Conservation (phyloP, 2,329 filamentous ascomycete genomes). For the Alternaria ethzedia region DNA sequence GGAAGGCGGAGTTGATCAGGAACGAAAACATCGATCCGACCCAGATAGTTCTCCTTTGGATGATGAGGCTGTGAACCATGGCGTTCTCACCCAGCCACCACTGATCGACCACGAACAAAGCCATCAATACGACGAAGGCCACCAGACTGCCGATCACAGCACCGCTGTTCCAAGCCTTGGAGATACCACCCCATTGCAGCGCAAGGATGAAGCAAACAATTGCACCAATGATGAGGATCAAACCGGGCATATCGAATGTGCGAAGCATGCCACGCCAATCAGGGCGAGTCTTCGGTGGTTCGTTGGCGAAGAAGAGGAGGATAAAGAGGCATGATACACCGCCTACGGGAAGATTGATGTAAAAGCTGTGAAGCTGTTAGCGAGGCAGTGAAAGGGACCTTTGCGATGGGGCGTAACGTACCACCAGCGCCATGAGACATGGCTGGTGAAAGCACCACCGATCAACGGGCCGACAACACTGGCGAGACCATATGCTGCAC, state of each 20-base stretch:
- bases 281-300: slow-evolving; percentile 20
- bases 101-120: slow-evolving; percentile 47
- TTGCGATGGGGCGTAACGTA: neutral
- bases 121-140: slow-evolving; percentile 49
- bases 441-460: slow-evolving; percentile 50
- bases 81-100: slow-evolving; percentile 50
- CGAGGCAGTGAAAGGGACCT: too few species aligned
- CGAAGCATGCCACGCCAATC: slow-evolving; percentile 46
- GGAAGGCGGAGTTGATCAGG: slow-evolving; percentile 41
- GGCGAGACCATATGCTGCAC: slow-evolving; percentile 45
- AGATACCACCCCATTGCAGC: slow-evolving; percentile 53
- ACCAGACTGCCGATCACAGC: slow-evolving; percentile 56
- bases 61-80: slow-evolving; percentile 48
- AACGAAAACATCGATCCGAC: slow-evolving; percentile 46
- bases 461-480: slow-evolving; percentile 51
- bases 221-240: slow-evolving; percentile 48
- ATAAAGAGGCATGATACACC: slow-evolving; percentile 44
- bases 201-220: slow-evolving; percentile 54
- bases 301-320: slow-evolving; percentile 40
- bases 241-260: slow-evolving; percentile 56
- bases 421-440: slow-evolving; percentile 52
- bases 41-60: slow-evolving; percentile 48
- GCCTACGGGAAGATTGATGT: slow-evolving; percentile 55
- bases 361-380: slow-evolving; percentile 26
- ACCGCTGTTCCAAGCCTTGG: slow-evolving; percentile 37